Base-by-base conservation (phyloP, 371 early-diverging fungal genomes). In the Lichtheimia corymbifera region DNA sequence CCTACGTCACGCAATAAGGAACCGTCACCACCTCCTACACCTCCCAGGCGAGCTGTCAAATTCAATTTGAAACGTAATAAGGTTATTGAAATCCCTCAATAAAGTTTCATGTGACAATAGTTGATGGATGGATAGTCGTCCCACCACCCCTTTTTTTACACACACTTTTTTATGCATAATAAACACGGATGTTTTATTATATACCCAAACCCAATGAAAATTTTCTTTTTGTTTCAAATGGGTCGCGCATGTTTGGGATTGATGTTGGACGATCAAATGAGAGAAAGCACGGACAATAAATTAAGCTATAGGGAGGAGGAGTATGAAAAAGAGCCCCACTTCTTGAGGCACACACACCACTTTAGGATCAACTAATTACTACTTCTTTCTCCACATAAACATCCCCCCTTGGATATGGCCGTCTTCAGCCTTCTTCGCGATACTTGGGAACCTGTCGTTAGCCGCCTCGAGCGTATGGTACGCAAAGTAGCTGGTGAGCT, bases 401-500 rank as follows among this genome's bases (percentile, higher is more conserved):
- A 17, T 43, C 17, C 15, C 9, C 12, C 5, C 35, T 51, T 27
- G 11, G 45, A 5, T 17, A 61, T 63, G 61, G 53, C 63, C 22
- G 59, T 63, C 15, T 54, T 70, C 35, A 61, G 59, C 43, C 20
- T 61, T 27, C 22, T 74, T 11, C 63, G 63, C 15, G 13, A 61
- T 11, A 24, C 50, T 27, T 64, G 67, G 59, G 74, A 77, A 35
- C 71, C 76, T 42, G 52, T 66, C 12, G 63, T 66, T 1, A 47
- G 43, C 40, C 62, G 64, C 35, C 62, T 82, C 18, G 83, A 73
- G 49, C 58, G 50, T 49, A 72, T 70, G 68, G 61, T 73, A 25
- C 66, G 62, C 53, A 61, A 63, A 30, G 74, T 85, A 30, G 83
- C 84, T n/a, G 80, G 72, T 20, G 79, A 83, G 28, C 72, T 86